Base-by-base conservation (phyloP, 1,139 yeast species). In the Wickerhamomyces sp. region DNA sequence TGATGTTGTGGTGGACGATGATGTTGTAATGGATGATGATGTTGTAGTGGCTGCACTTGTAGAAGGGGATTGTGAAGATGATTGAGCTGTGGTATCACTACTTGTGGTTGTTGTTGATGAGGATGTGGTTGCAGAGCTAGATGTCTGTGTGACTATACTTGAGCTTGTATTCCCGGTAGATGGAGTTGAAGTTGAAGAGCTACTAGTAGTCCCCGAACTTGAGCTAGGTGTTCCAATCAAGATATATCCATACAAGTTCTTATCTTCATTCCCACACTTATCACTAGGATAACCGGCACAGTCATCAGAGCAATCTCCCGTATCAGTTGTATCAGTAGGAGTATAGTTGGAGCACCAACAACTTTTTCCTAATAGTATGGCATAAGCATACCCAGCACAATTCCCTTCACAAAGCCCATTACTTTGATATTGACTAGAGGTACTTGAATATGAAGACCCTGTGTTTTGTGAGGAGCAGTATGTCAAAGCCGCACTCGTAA, bases 241-340 rank as follows among this genome's bases (percentile, higher is more conserved):
- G 15, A 74, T 69, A 53, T 76, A 76, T 6, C 76, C 79, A 51
- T 54, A 76, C 11, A 61, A 59, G 3, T 66, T 68, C 13, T 67
- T 52, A 11, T 51, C 56, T 7, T 48, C 37, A 51, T 64, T 65
- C 6, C 80, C 81, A 53, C 81, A 77, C 36, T 54, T 50, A 51
- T 77, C 81, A 10, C 46, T 42, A 0, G 69, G 69, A 52, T 59
- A 77, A 0, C 81, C 82, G 2, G 69, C 66, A 52, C 69, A 66
- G 14, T 43, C 39, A 10, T 46, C 56, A 27, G 47, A 43, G 39
- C 62, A 58, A 10, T 54, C 44, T 5, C 45, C 36, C 7, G 55
- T 26, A 10, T 42, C 43, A 1, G 49, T 49, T 0, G 61, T 52
- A 6, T 41, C 41, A 1, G 37, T 36, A 2, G 70, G 70, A 3